phyloP scores from a whole-genome alignment of 495 filamentous ascomycete species.

The Cairneyella variabilis region DNA sequence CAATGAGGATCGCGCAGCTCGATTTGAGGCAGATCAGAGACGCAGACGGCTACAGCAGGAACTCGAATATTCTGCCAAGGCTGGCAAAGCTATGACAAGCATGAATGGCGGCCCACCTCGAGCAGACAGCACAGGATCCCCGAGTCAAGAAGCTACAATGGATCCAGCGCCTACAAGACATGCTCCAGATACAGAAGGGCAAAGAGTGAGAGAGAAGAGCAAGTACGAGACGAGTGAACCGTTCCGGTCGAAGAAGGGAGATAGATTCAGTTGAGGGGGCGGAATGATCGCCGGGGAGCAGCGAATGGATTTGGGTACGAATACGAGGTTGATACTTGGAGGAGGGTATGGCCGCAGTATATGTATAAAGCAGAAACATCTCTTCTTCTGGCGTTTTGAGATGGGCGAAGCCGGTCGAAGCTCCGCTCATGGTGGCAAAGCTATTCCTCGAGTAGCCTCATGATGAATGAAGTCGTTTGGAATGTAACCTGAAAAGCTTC shows the following conservation, averaged over 20 bases:
- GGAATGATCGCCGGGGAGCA: no score
- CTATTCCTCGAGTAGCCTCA: no score
- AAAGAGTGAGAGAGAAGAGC: constrained; percentile 72
- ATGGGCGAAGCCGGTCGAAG: no score
- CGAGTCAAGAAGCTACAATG: constrained; percentile 70
- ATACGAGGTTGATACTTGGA: no score
- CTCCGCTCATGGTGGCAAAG: no score
- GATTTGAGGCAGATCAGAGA: constrained; percentile 63
- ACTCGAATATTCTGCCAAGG: constrained; percentile 50
- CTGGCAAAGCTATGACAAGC: constrained; percentile 25
- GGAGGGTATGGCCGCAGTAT: no score
- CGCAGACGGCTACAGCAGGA: constrained; percentile 58
- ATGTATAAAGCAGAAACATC: constrained; percentile 9
- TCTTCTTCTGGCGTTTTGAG: constrained; percentile 7
- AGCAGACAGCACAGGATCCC: constrained; percentile 62
- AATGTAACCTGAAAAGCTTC: no score
- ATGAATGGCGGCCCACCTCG: constrained; percentile 38
- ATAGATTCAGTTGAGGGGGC: constrained; percentile 64
- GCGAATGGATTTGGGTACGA: no score
- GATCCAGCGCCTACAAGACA: constrained; percentile 89
- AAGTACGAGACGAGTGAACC: constrained; percentile 83
- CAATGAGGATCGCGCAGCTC: constrained; percentile 75
- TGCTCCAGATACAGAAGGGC: constrained; percentile 66
- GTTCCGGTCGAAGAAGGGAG: constrained; percentile 71
- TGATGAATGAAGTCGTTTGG: no score